Base-by-base conservation (phyloP, 108 stramenopile species). In the Stephanodiscus triporus region DNA sequence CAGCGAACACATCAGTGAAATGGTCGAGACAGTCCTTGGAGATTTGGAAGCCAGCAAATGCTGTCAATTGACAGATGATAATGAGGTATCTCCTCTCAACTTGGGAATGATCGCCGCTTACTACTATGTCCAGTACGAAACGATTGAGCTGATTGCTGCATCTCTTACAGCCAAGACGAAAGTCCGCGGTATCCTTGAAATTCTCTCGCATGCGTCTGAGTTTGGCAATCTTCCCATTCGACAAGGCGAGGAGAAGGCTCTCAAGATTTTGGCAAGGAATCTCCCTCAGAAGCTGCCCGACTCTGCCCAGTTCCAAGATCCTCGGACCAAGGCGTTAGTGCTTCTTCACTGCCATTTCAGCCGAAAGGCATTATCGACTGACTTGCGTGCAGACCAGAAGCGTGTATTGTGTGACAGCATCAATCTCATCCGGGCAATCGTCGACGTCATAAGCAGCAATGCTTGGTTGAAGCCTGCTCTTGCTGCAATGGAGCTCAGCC, bases 61-160 rank as follows among this genome's bases (percentile, higher is more conserved):
- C 63, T 82, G 97, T 22, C 88, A 90, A 32, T 85, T 97, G 60
- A 88, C 88, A 27, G 97, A 98, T 57, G 99, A 98, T 47, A 93
- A 95, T 34, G 93, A 97, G 59, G 84, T 98, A 29, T 81, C 91
- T 26, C 91, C 98, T 0, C 81, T 99, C 66, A 99, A 99, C 85
- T 83, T 99, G 57, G 99, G 99, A 29, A 98, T 98, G 97, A 97
- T 99, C 73, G 97, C 98, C 26, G 93, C 97, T 8, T 98, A 98
- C 88, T 99, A 99, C 83, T 94, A 95, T 73, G 76, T 97, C 19
- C 93, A 92, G 73, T 97, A 98, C 89, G 90, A 92, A 68, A 99
- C 98, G 13, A 91, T 99, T 66, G 98, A 99, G 73, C 88, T 99
- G 27, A 94, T 99, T 67, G 96, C 98, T 24, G 87, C 94, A 47